These are phyloP conservation scores for Nicotiana paniculata DNA, from an alignment of 257 asterid genomes.

Conservation along the genomic window DNA sequence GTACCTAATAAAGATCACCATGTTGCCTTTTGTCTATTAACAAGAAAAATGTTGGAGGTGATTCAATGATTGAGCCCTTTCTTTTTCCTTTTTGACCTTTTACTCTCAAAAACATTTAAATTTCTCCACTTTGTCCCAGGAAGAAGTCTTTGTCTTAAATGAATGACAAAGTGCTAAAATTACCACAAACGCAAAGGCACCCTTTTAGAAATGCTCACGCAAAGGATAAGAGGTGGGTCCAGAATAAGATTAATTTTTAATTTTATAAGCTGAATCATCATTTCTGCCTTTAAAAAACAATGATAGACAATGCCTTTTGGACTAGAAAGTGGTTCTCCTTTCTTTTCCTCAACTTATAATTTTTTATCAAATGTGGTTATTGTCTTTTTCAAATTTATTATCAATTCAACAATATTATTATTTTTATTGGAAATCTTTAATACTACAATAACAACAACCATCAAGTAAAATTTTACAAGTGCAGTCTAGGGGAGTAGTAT, in stretches of 20 bases:
- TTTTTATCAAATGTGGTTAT: not conserved
- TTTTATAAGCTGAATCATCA: not conserved
- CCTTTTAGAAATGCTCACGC: not conserved
- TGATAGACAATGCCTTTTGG: constrained; percentile 27
- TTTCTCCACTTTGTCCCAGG: constrained; percentile 11
- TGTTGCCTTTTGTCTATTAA: not conserved
- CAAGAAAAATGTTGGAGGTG: not conserved
- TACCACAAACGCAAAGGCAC: constrained; percentile 22
- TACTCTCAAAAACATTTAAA: not conserved
- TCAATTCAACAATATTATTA: not conserved
- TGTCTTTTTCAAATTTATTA: not conserved
- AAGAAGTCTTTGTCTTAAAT: constrained; percentile 12
- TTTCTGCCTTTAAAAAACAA: constrained; percentile 11
- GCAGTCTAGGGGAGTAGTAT: too few species aligned
- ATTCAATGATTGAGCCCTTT: not conserved
- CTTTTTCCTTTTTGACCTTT: not conserved
- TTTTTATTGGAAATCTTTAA: not conserved
- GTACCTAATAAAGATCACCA: not conserved
- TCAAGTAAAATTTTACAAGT: too few species aligned
- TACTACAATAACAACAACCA: too few species aligned
- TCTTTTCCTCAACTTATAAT: not conserved
- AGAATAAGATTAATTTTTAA: not conserved
- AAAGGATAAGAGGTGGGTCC: constrained; percentile 1
- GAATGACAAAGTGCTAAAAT: constrained; percentile 27
- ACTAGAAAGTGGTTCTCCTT: constrained; percentile 36